Percentiles rank a stretch among this genome's conserved stretches.
phyloP scores from a whole-genome alignment of 2,329 filamentous ascomycete species.

The Paramyrothecium sp. region DNA sequence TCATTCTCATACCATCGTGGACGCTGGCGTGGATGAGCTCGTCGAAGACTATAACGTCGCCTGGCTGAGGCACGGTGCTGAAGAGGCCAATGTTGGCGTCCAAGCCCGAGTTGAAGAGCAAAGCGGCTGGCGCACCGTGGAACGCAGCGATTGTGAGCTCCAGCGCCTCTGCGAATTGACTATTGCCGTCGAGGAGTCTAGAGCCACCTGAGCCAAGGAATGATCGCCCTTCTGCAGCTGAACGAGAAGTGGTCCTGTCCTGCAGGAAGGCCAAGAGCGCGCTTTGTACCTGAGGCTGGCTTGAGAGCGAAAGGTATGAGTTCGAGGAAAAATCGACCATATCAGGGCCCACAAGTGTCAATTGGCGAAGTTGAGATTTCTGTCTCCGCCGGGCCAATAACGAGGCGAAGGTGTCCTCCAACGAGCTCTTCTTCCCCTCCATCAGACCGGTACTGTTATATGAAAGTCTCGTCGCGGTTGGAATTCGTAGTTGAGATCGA shows the following conservation, averaged over 20 bases:
- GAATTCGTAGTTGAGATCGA: too few species aligned
- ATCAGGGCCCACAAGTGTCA: constrained; percentile 60
- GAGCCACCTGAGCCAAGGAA: constrained; percentile 51
- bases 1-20: constrained; percentile 72
- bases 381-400: constrained; percentile 25
- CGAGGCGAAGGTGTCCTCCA: constrained; percentile 25
- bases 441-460: too few species aligned
- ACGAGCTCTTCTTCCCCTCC: not conserved
- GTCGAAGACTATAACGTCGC: constrained; percentile 68
- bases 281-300: constrained; percentile 48
- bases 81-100: constrained; percentile 67
- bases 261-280: constrained; percentile 55
- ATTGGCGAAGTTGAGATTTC: constrained; percentile 37
- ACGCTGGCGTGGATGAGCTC: constrained; percentile 76
- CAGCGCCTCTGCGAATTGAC: constrained; percentile 38
- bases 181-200: constrained; percentile 53
- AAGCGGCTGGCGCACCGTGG: constrained; percentile 41
- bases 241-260: constrained; percentile 7
- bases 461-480: too few species aligned
- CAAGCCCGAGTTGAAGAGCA: constrained; percentile 60
- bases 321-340: constrained; percentile 79
- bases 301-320: constrained; percentile 75
- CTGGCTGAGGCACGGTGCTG: constrained; percentile 56
- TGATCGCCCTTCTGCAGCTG: constrained; percentile 9
- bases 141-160: constrained; percentile 47